A percentile compares a stretch with the other conserved stretches of the same genome.
These are phyloP conservation scores for Thermomyces lanuginosus DNA, from an alignment of 2,329 filamentous ascomycete species.

Conservation along the genomic window DNA sequence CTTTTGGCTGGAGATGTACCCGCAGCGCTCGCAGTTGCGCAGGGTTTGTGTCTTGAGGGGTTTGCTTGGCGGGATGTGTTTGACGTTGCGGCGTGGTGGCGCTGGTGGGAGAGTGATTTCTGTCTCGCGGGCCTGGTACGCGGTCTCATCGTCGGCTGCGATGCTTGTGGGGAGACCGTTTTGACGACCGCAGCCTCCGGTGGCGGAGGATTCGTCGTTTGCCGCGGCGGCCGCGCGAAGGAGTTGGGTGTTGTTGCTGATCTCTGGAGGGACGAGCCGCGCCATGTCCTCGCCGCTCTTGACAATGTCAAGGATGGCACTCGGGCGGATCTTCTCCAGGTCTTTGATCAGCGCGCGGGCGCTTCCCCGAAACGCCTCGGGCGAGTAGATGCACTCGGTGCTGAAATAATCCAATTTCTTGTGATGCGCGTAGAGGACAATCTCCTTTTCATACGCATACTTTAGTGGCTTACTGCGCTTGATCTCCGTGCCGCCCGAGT, in stretches of 20 bases:
- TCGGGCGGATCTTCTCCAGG: slow-evolving; percentile 78
- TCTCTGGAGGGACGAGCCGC: slow-evolving; percentile 52
- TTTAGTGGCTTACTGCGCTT: slow-evolving; percentile 94
- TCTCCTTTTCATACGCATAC: slow-evolving; percentile 98
- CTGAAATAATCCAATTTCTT: slow-evolving; percentile 96
- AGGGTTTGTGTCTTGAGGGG: slow-evolving; percentile 45
- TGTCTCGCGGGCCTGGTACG: slow-evolving; percentile 45
- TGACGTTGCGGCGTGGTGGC: slow-evolving; percentile 4
- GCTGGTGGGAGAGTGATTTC: slow-evolving; percentile 39
- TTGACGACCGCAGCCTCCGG: slow-evolving; percentile 58
- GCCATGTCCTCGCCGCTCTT: slow-evolving; percentile 94
- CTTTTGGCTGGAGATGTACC: slow-evolving; percentile 86
- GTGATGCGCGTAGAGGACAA: slow-evolving; percentile 92
- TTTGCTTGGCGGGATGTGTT: too few relatives aligned
- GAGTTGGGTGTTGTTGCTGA: slow-evolving; percentile 21
- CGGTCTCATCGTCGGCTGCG: slow-evolving; percentile 45
- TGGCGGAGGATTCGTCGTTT: slow-evolving; percentile 38
- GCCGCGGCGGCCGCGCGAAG: slow-evolving; percentile 15
- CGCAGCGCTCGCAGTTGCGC: slow-evolving; percentile 71
- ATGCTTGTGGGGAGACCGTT: slow-evolving; percentile 63
- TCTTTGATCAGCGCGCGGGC: slow-evolving; percentile 89
- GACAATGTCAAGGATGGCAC: slow-evolving; percentile 88
- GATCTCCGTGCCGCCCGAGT: slow-evolving; percentile 62
- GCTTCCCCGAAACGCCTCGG: slow-evolving; percentile 87
- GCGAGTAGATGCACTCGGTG: slow-evolving; percentile 96